These are phyloP conservation scores for Mentha longifolia DNA, from an alignment of 257 asterid species.

Conservation along the genomic window DNA sequence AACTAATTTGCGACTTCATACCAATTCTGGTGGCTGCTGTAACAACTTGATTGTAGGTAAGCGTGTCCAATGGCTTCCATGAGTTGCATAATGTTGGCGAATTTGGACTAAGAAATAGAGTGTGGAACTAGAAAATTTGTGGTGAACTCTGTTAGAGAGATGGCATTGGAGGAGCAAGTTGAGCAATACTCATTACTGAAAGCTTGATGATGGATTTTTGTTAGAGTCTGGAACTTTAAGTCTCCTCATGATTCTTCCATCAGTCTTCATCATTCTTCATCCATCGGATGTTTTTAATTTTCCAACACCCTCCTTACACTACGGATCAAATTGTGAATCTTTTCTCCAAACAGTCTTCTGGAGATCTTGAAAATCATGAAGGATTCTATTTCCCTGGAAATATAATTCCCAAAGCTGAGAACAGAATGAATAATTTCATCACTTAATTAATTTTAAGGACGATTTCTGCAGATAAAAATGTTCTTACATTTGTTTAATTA, in stretches of 20 bases:
- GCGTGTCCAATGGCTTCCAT: not conserved
- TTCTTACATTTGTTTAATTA: too few species aligned
- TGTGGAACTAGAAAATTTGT: not conserved
- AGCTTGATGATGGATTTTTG: too few species aligned
- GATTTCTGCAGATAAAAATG: not conserved
- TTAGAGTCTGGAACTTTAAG: not conserved
- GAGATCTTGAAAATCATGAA: not conserved
- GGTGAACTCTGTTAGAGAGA: not conserved
- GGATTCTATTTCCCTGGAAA: too few species aligned
- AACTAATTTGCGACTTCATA: not conserved
- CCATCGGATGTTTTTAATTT: conserved; percentile 2
- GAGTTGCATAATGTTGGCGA: conserved; percentile 18
- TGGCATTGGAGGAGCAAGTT: conserved; percentile 6
- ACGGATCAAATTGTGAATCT: not conserved
- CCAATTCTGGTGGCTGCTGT: conserved; percentile 6
- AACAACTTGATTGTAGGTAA: not conserved
- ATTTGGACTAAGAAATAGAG: not conserved
- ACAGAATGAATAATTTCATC: not conserved
- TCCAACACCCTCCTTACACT: conserved; percentile 11
- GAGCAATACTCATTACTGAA: not conserved
- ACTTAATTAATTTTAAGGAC: not conserved
- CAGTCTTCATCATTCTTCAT: conserved; percentile 14
- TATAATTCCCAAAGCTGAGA: too few species aligned
- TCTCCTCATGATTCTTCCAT: not conserved
- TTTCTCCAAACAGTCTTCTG: not conserved